phyloP scores from a whole-genome alignment of 345 rosid species.

The Citrus hindsii region DNA sequence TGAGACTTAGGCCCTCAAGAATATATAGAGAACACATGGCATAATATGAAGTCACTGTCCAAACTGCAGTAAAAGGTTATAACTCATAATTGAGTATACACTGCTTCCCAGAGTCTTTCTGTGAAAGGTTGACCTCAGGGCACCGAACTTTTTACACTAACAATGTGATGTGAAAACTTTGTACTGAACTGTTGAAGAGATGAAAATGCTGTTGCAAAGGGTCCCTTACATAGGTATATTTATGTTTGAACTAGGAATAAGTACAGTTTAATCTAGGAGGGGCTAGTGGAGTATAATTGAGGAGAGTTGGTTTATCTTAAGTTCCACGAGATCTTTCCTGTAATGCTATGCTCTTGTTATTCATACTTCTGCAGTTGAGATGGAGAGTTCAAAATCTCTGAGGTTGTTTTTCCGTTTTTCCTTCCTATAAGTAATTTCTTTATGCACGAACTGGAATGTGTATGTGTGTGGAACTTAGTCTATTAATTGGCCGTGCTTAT shows the following conservation, averaged over 20 bases:
- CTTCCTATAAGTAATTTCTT: neutral
- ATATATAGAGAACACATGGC: neutral
- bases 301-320: neutral
- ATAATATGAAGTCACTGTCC: neutral
- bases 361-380: neutral
- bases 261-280: neutral
- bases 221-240: neutral
- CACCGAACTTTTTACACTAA: neutral
- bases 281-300: neutral
- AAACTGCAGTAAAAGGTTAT: neutral
- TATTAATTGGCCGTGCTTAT: neutral
- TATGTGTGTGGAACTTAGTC: neutral
- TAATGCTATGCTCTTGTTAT: neutral
- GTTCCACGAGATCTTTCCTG: neutral
- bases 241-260: neutral
- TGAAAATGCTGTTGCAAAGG: neutral
- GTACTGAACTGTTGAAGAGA: neutral
- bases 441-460: neutral
- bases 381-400: neutral
- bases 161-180: neutral
- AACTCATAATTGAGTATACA: neutral
- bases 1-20: neutral
- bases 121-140: neutral
- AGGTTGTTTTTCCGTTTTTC: neutral
- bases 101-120: neutral